Evolutionary conservation across 371 early-diverging fungal species (phyloP).

Genomic region (Rhizopus sp.): DNA sequence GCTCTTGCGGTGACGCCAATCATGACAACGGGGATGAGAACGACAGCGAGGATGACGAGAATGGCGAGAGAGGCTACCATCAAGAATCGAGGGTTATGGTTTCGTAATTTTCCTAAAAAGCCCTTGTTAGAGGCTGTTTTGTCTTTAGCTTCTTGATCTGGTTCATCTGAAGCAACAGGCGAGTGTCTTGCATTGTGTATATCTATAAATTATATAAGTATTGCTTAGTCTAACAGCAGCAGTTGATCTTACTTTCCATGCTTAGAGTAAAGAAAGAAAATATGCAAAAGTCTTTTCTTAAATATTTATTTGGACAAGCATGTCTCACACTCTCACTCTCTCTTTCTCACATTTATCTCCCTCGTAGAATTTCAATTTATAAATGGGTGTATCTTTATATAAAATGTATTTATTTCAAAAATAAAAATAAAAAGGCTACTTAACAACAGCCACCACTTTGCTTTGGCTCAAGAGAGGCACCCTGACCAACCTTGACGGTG

Average conservation of each 20-base stretch:
- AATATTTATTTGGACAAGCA: constrained; percentile 1
- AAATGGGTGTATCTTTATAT: too few species aligned
- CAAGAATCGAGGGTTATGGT: not conserved
- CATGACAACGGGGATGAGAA: constrained; percentile 3
- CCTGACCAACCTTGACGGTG: constrained; percentile 48
- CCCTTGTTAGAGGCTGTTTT: not conserved
- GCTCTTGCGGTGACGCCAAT: not conserved
- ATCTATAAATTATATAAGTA: not conserved
- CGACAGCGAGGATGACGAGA: not conserved
- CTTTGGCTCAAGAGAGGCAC: constrained; percentile 48
- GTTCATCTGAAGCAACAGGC: too few species aligned
- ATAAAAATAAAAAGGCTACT: not conserved
- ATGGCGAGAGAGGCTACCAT: not conserved
- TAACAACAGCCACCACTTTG: constrained; percentile 53
- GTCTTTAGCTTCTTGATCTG: too few species aligned
- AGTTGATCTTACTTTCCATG: constrained; percentile 4
- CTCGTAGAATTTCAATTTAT: not conserved
- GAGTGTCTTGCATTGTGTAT: too few species aligned
- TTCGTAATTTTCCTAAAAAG: not conserved
- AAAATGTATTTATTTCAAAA: too few species aligned
- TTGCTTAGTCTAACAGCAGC: not conserved
- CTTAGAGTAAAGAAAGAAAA: not conserved
- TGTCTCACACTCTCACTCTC: not conserved
- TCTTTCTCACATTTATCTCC: not conserved
- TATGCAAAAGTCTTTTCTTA: not conserved